phyloP scores from a whole-genome alignment of 768 basidiomycete species.

The Suillus brevipes region DNA sequence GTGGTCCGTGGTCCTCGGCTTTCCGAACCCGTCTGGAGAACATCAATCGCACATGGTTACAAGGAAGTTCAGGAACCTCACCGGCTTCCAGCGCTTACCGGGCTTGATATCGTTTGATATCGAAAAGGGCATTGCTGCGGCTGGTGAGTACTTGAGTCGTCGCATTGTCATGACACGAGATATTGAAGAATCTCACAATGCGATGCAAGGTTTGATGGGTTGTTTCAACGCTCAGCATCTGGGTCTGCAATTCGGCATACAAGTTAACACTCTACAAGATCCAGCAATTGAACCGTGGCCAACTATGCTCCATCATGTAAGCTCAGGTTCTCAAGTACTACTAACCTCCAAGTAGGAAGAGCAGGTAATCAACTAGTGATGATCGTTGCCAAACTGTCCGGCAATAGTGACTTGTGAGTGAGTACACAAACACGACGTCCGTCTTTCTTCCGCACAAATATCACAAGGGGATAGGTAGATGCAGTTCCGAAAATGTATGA shows the following conservation, averaged over 20 bases:
- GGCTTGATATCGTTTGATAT: not conserved
- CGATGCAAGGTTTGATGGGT: not conserved
- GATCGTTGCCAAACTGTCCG: not conserved
- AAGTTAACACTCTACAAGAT: not conserved
- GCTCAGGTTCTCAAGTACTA: not conserved
- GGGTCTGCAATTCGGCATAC: not conserved
- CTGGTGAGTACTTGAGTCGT: not conserved
- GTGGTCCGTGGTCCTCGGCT: not conserved
- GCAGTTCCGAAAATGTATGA: not conserved
- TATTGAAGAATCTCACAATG: not conserved
- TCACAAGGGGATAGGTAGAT: not conserved
- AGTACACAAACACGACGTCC: not conserved
- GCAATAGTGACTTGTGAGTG: not conserved
- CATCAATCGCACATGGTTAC: not conserved
- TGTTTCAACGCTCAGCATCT: not conserved
- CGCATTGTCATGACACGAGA: not conserved
- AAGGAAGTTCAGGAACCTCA: not conserved
- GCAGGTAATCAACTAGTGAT: not conserved
- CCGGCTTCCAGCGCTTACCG: not conserved
- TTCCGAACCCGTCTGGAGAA: not conserved
- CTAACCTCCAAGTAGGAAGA: not conserved
- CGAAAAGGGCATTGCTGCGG: not conserved
- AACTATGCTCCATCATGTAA: not conserved
- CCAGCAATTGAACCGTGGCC: not conserved
- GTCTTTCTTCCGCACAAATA: not conserved